Conservation (phyloP, 108 stramenopile species). For the Cyclotella choctawhatcheeana region DNA sequence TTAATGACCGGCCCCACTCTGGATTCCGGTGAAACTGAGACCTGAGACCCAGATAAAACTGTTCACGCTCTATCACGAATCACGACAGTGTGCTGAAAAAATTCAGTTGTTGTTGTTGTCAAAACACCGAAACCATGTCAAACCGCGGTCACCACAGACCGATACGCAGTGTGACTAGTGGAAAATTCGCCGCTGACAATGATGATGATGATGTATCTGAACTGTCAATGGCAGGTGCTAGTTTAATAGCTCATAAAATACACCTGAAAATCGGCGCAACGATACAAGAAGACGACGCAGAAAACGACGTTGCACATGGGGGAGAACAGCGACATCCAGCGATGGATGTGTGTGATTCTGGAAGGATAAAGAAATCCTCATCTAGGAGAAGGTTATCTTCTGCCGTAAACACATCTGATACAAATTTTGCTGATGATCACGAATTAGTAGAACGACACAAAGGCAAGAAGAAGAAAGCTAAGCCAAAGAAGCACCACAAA, state of each 20-base stretch:
- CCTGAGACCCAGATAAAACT: too few species aligned
- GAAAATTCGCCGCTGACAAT: neutral
- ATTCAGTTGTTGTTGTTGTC: too few species aligned
- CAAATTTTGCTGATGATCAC: neutral
- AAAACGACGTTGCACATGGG: neutral
- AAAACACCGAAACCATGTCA: too few species aligned
- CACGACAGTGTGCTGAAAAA: too few species aligned
- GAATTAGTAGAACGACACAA: conserved; percentile 10
- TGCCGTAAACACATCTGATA: neutral
- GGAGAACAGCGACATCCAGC: neutral
- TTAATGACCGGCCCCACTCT: too few species aligned
- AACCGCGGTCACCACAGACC: too few species aligned
- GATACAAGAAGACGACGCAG: conserved; percentile 25
- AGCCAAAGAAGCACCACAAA: conserved; percentile 32
- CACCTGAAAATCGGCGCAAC: neutral
- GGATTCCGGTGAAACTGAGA: too few species aligned
- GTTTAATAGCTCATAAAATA: conserved; percentile 25
- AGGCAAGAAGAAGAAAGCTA: conserved; percentile 30
- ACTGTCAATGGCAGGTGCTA: conserved; percentile 43
- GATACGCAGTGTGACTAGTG: neutral
- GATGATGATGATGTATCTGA: conserved; percentile 43
- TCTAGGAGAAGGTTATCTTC: neutral
- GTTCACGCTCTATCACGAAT: too few species aligned
- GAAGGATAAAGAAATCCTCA: neutral
- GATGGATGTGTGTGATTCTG: neutral